Evolutionary conservation across 164 flowering plant genomes (phyloP).

Genomic region (Umbellularia californica): DNA sequence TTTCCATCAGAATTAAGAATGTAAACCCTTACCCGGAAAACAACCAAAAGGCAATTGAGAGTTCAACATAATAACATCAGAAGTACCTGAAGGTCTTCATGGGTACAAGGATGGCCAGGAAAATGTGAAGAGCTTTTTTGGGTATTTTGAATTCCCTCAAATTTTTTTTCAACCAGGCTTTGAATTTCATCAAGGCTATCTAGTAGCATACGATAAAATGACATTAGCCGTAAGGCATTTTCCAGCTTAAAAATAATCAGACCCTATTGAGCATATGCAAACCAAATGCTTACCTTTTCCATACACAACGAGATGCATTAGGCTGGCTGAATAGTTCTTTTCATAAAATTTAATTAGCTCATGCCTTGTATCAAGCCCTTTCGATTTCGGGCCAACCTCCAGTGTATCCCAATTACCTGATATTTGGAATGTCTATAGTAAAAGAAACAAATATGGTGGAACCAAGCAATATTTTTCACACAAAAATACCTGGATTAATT

Average conservation of each 20-base stretch:
- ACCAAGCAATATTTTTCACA: neutral
- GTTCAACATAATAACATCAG: neutral
- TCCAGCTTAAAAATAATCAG: neutral
- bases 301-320: slow-evolving; percentile 92
- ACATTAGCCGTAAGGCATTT: too few species aligned
- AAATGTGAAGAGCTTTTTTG: slow-evolving; percentile 29
- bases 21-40: neutral
- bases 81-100: slow-evolving; percentile 88
- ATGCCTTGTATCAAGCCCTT: slow-evolving; percentile 68
- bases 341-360: slow-evolving; percentile 84
- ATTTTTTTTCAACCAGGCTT: slow-evolving; percentile 52
- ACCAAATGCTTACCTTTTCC: slow-evolving; percentile 48
- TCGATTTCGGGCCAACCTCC: slow-evolving; percentile 74
- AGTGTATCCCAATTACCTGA: slow-evolving; percentile 94
- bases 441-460: neutral
- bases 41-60: neutral
- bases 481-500: too few species aligned
- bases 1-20: neutral
- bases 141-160: slow-evolving; percentile 59
- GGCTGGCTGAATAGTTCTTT: slow-evolving; percentile 81
- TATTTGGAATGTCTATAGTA: neutral
- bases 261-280: neutral
- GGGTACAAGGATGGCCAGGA: slow-evolving; percentile 76
- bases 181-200: slow-evolving; percentile 78
- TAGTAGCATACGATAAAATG: slow-evolving; percentile 15